These are phyloP conservation scores for Diplotaxis tenuifolia DNA, from an alignment of 345 rosid genomes.

Conservation along the genomic window DNA sequence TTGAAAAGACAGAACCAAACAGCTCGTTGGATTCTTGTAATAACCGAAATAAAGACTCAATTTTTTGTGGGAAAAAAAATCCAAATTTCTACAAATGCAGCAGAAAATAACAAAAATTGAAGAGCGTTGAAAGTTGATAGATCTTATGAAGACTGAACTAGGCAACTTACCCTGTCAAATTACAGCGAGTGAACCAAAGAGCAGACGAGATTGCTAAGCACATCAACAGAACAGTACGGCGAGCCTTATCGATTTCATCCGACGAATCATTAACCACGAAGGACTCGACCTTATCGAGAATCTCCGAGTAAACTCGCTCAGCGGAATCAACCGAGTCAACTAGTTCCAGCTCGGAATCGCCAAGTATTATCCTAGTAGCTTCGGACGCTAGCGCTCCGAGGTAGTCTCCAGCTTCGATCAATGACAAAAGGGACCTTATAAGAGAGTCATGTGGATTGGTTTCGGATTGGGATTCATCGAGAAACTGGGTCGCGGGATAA, in stretches of 20 bases:
- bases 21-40: neutral
- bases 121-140: too few relatives aligned
- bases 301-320: conserved; percentile 47
- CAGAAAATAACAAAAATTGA: neutral
- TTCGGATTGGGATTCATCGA: conserved; percentile 6
- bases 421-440: conserved; percentile 47
- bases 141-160: neutral
- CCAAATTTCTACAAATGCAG: neutral
- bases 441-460: conserved; percentile 36
- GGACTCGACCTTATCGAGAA: conserved; percentile 48
- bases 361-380: conserved; percentile 38
- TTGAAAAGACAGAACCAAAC: neutral
- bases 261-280: conserved; percentile 41
- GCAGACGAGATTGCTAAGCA: conserved; percentile 67
- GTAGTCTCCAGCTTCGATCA: conserved; percentile 72
- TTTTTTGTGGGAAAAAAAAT: neutral
- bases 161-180: conserved; percentile 60
- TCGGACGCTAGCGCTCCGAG: conserved; percentile 56
- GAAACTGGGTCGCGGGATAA: conserved; percentile 2
- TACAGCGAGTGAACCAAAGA: conserved; percentile 63
- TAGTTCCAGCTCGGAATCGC: conserved; percentile 32
- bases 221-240: conserved; percentile 55
- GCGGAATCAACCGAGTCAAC: conserved; percentile 47
- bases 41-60: neutral
- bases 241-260: conserved; percentile 45